Evolutionary conservation across 2,329 filamentous ascomycete species (phyloP).

Genomic region (Fusarium sp.): DNA sequence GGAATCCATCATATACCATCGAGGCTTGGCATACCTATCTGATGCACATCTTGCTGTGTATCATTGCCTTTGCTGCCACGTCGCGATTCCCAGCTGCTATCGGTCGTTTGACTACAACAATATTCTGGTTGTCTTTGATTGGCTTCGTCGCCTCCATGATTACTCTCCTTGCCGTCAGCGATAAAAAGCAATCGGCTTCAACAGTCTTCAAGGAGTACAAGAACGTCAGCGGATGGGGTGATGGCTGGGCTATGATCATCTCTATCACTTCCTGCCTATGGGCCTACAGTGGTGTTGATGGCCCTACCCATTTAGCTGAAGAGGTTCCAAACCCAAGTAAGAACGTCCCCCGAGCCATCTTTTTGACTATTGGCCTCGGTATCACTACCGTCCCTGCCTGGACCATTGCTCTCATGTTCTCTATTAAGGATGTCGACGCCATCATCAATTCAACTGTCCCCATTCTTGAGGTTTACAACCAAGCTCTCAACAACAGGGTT

Average conservation of each 20-base stretch:
- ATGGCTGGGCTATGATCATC: conserved; percentile 41
- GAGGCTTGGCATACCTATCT: conserved; percentile 43
- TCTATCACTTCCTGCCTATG: conserved; percentile 41
- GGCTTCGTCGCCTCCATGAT: conserved; percentile 41
- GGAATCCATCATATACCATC: conserved; percentile 32
- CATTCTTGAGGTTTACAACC: conserved; percentile 42
- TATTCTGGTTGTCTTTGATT: conserved; percentile 38
- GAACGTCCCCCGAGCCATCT: conserved; percentile 41
- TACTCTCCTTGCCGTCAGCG: conserved; percentile 35
- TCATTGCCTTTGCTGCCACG: conserved; percentile 35
- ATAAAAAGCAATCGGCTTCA: conserved; percentile 27
- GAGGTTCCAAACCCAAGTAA: conserved; percentile 43
- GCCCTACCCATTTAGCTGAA: conserved; percentile 38
- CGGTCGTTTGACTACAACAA: conserved; percentile 36
- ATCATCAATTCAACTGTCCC: conserved; percentile 39
- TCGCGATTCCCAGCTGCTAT: conserved; percentile 39
- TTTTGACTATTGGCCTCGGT: conserved; percentile 38
- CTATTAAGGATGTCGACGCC: conserved; percentile 38
- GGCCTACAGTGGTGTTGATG: conserved; percentile 41
- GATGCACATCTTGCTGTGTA: conserved; percentile 39
- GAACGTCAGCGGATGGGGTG: conserved; percentile 42
- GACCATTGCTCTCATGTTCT: conserved; percentile 44
- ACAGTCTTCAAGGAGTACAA: conserved; percentile 38
- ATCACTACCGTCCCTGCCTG: conserved; percentile 38
- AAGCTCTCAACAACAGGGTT: conserved; percentile 38